These are phyloP conservation scores for Physcomitrellopsis africana DNA, from an alignment of 225 moss, liverwort and hornwort species.

Conservation along the genomic window DNA sequence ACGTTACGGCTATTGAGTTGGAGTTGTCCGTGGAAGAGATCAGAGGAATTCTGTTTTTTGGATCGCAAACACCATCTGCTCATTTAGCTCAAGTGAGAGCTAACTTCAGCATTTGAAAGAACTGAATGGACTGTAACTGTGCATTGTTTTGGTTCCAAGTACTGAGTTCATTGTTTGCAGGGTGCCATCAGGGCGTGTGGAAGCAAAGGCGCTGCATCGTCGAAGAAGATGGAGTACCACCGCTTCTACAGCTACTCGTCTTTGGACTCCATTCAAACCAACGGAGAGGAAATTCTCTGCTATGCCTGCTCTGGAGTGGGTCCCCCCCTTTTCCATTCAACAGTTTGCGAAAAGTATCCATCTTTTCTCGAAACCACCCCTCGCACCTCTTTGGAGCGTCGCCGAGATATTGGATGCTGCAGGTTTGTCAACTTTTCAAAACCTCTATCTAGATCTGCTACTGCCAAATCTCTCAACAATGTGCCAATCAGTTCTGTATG, in stretches of 20 bases:
- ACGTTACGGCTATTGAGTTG: too few species aligned
- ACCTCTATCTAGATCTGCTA: background rate
- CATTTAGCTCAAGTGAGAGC: background rate
- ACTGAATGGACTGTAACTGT: background rate
- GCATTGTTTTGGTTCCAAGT: too few species aligned
- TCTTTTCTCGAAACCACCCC: constrained; percentile 18
- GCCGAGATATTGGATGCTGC: background rate
- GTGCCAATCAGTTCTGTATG: background rate
- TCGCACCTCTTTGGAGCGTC: constrained; percentile 1
- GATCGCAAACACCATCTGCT: too few species aligned
- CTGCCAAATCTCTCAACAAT: background rate
- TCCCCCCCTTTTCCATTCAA: constrained; percentile 42
- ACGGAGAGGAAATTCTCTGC: constrained; percentile 31
- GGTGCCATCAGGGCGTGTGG: constrained; percentile 35
- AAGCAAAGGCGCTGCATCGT: constrained; percentile 26
- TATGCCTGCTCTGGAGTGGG: constrained; percentile 47
- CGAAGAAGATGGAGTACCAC: constrained; percentile 44
- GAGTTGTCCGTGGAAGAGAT: too few species aligned
- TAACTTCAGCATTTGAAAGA: background rate
- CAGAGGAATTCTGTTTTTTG: too few species aligned
- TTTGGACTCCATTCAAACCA: constrained; percentile 35
- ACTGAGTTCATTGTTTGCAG: constrained; percentile 28
- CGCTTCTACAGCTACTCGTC: constrained; percentile 50
- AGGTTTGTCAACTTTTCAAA: constrained; percentile 16
- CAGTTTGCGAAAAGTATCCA: constrained; percentile 39